phyloP scores from a whole-genome alignment of 2,329 filamentous ascomycete genomes.

The Scedosporium boydii region DNA sequence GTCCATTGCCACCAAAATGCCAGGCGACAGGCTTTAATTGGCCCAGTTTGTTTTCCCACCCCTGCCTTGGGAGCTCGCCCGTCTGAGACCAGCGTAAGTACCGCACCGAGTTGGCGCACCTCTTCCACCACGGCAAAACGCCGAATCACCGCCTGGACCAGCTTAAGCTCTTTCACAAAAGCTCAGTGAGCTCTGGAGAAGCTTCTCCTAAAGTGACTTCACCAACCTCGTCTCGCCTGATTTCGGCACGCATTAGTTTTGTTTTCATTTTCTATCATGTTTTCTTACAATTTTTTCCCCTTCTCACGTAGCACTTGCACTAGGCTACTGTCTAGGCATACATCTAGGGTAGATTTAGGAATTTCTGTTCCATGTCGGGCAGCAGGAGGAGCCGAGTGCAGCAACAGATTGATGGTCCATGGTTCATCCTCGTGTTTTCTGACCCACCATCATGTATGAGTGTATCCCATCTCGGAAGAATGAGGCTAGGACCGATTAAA shows the following conservation, averaged over 20 bases:
- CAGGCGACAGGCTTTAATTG: neutral
- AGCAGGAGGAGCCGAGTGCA: no score
- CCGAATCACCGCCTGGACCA: neutral
- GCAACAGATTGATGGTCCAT: no score
- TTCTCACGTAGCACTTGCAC: neutral
- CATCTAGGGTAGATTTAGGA: neutral
- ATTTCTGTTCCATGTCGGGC: no score
- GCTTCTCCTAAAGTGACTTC: conserved; percentile 5
- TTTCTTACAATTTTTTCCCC: neutral
- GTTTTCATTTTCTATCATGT: neutral
- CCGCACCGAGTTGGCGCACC: neutral
- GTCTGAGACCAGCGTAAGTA: neutral
- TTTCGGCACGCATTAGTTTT: neutral
- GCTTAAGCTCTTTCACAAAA: neutral
- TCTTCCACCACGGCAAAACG: neutral
- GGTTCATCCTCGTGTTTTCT: no score
- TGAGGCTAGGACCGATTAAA: neutral
- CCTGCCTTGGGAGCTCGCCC: neutral
- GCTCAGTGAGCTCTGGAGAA: neutral
- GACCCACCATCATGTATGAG: no score
- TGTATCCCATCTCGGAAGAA: neutral
- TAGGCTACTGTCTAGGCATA: neutral
- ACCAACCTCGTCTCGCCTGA: neutral
- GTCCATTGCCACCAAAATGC: neutral
- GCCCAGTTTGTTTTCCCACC: neutral